These are phyloP conservation scores for Niveomyces coronatus DNA, from an alignment of 2,329 filamentous ascomycete species.

Conservation along the genomic window DNA sequence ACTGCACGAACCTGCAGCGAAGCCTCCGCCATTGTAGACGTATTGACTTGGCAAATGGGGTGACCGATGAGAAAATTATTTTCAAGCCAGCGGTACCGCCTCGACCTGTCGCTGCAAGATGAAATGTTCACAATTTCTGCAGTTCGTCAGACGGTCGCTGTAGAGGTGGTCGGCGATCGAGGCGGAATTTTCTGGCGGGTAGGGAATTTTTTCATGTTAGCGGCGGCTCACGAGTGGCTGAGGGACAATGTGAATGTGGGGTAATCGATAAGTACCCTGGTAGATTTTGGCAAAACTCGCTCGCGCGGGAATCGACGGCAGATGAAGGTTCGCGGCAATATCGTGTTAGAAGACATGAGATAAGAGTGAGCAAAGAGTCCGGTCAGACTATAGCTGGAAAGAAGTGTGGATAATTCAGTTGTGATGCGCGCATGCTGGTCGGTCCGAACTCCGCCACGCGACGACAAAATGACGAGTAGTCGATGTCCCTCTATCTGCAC, in stretches of 20 bases:
- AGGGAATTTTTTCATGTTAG: constrained; percentile 10
- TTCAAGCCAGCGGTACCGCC: background rate
- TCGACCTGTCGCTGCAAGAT: constrained; percentile 1
- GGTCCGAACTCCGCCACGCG: too few species aligned
- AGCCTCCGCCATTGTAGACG: constrained; percentile 31
- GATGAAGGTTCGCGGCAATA: too few species aligned
- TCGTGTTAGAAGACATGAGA: too few species aligned
- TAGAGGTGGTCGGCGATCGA: constrained; percentile 12
- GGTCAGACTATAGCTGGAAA: too few species aligned
- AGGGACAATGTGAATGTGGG: constrained; percentile 8
- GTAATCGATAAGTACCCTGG: constrained; percentile 6
- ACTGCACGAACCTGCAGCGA: constrained; percentile 35
- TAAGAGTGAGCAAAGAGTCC: too few species aligned
- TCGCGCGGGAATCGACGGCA: too few species aligned
- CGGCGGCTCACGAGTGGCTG: constrained; percentile 8
- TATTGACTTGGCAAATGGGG: background rate
- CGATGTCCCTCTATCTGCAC: too few species aligned
- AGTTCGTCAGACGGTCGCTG: constrained; percentile 5
- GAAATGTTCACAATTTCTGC: constrained; percentile 1
- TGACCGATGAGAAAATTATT: background rate
- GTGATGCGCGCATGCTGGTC: too few species aligned
- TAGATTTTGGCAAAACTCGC: too few species aligned
- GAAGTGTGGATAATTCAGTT: too few species aligned
- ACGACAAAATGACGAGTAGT: too few species aligned
- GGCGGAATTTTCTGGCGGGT: constrained; percentile 11